These are phyloP conservation scores for Pichia sp. DNA, from an alignment of 1,139 yeast species.

Conservation along the genomic window DNA sequence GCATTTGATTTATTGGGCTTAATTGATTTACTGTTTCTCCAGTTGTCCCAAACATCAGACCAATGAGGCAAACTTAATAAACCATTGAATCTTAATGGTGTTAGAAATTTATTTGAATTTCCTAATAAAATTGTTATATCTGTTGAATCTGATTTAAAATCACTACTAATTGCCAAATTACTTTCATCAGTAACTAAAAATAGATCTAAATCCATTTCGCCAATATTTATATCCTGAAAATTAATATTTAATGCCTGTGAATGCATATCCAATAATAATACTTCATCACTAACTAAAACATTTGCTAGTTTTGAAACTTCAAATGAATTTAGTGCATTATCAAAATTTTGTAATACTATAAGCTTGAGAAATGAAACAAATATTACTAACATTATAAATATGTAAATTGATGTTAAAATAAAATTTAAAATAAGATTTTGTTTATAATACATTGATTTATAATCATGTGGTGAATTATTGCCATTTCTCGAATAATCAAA, in stretches of 20 bases:
- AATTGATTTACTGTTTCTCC: slow-evolving; percentile 39
- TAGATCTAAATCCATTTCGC: slow-evolving; percentile 69
- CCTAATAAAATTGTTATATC: slow-evolving; percentile 66
- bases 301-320: slow-evolving; percentile 56
- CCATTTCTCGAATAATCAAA: slow-evolving; percentile 14
- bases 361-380: slow-evolving; percentile 17
- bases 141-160: slow-evolving; percentile 4
- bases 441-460: slow-evolving; percentile 24
- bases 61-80: slow-evolving; percentile 21
- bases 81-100: slow-evolving; percentile 69
- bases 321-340: slow-evolving; percentile 46
- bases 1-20: slow-evolving; percentile 45
- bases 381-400: slow-evolving; percentile 13
- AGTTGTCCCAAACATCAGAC: slow-evolving; percentile 34
- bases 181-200: slow-evolving; percentile 42
- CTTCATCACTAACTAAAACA: slow-evolving; percentile 75
- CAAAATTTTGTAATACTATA: slow-evolving; percentile 23
- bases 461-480: slow-evolving; percentile 29
- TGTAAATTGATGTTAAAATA: slow-evolving; percentile 16
- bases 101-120: slow-evolving; percentile 55
- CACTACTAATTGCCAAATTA: not conserved
- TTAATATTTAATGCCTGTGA: slow-evolving; percentile 81
- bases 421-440: slow-evolving; percentile 21
- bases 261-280: slow-evolving; percentile 69
- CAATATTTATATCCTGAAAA: slow-evolving; percentile 59